Base-by-base conservation (phyloP, 441 rosid species). In the Populus hybrid region DNA sequence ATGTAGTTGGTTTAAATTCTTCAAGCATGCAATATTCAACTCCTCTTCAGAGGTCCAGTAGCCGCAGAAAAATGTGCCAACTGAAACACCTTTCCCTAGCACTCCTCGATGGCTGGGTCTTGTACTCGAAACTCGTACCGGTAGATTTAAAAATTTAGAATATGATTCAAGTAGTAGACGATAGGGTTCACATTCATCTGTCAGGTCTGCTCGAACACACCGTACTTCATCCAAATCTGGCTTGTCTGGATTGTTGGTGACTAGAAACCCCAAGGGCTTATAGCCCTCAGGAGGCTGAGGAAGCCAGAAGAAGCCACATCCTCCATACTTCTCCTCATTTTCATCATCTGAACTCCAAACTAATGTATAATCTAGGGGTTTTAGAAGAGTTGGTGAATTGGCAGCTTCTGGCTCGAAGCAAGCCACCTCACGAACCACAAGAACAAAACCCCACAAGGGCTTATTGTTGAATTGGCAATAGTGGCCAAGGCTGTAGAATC, bases 251-350 rank as follows among this genome's bases (percentile, higher is more conserved):
- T 40, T 40, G 45, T 10, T 76, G 64, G 97, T 92, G 74, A 93
- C 97, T 72, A 93, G 68, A 77, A 79, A 83, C 18, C 99, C 98
- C 77, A 93, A 35, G 18, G 94, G 69, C 79, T 84, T 89, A 66
- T 91, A 92, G 35, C 94, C 97, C 74, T 88, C 83, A 6, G 96
- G 97, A 26, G 97, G 86, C 81, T 84, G 82, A 3, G 97, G 99
- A 53, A 89, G 74, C 99, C 97, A 92, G 87, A 95, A 89, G 87
- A 85, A 92, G 81, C 91, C 94, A 66, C 83, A 80, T 7, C 83
- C 89, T 72, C 75, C 81, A 53, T 59, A 59, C 45, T 21, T 76
- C 64, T 82, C 87, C 64, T 86, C 85, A 3, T 78, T 77, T 23
- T 84, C 86, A 23, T 85, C 90, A 69, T 87, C 83, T 28, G 88